Base-by-base conservation (phyloP, 2,329 filamentous ascomycete species). In the Aspergillus amoenus region DNA sequence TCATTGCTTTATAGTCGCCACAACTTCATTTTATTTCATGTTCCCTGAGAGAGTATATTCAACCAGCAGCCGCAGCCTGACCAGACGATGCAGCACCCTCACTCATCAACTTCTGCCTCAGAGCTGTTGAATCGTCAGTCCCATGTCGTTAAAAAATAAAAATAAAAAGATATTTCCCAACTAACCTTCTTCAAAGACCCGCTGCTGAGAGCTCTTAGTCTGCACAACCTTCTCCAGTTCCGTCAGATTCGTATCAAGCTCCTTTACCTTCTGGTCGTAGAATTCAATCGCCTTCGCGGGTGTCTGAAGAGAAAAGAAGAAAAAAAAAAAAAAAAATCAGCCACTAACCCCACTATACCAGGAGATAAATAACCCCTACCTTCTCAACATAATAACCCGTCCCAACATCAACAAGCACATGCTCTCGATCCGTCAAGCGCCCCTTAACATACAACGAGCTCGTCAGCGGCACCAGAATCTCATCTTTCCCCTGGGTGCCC, bases 301-400 rank as follows among this genome's bases (percentile, higher is more conserved):
- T 9, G 78, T 82, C 79, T 81, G 50, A 18, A 18, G 18, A 21
- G 4, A n/a, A 1, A 37, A 37, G n/a, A 37, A 18, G n/a, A 37
- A 18, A 43, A n/a, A 2, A 37, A 37, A n/a, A 37, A 18, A 43
- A 21, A 41, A 43, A 30, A 12, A 18, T 62, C 50, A 63, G 59
- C 44, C 17, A 45, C 41, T 12, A 9, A 18, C 50, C 43, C n/a
- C 32, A 2, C 4, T n/a, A 48, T 50, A 50, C 0, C 21, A 45
- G 18, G 18, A 32, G 12, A 24, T 15, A 22, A 22, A 15, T 24
- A 5, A 17, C 24, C 39, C 69, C 56, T 63, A 89, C 88, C 85
- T 99, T 99, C 77, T 97, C 93, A 52, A 97, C 88, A 70, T 92
- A 93, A 73, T 95, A 97, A 0, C 93, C 93, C 1, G 93, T 97